phyloP scores from a whole-genome alignment of 192 early-diverging fungal genomes.

The Linnemannia zychae region DNA sequence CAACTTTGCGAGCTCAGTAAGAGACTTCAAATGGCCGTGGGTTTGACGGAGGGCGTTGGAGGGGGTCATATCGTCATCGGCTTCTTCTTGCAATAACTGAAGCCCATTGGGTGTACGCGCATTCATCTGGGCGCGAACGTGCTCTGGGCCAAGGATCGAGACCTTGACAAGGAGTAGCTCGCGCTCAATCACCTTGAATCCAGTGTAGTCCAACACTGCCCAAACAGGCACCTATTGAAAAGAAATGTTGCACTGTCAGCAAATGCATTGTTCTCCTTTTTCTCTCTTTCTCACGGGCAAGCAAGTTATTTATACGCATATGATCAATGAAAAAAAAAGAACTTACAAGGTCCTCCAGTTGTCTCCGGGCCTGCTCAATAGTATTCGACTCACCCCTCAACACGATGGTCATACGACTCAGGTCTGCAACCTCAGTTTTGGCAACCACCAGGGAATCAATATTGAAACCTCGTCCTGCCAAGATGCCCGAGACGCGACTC shows the following conservation, averaged over 20 bases:
- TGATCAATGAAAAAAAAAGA: slow-evolving; percentile 14
- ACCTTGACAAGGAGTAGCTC: slow-evolving; percentile 96
- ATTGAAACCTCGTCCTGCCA: slow-evolving; percentile 96
- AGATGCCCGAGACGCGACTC: slow-evolving; percentile 84
- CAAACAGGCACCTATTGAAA: slow-evolving; percentile 83
- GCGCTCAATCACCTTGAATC: slow-evolving; percentile 89
- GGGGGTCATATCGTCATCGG: slow-evolving; percentile 49
- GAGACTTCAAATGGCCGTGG: slow-evolving; percentile 76
- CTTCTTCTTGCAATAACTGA: slow-evolving; percentile 41
- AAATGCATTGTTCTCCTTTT: not conserved
- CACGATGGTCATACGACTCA: slow-evolving; percentile 97
- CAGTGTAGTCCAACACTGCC: slow-evolving; percentile 97
- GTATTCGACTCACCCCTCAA: slow-evolving; percentile 84
- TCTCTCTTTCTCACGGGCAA: not conserved
- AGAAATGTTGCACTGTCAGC: not conserved
- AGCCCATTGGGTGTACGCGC: slow-evolving; percentile 33
- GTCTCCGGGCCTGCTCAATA: slow-evolving; percentile 94
- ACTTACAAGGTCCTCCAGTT: slow-evolving; percentile 94
- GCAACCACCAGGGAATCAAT: slow-evolving; percentile 98
- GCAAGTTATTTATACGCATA: too few relatives aligned
- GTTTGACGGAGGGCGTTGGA: slow-evolving; percentile 67
- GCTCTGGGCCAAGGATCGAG: slow-evolving; percentile 80
- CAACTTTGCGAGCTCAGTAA: slow-evolving; percentile 85
- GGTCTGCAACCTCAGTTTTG: slow-evolving; percentile 93
- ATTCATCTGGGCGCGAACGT: slow-evolving; percentile 68